phyloP scores from a whole-genome alignment of 768 basidiomycete genomes.

The Boletus sp. region DNA sequence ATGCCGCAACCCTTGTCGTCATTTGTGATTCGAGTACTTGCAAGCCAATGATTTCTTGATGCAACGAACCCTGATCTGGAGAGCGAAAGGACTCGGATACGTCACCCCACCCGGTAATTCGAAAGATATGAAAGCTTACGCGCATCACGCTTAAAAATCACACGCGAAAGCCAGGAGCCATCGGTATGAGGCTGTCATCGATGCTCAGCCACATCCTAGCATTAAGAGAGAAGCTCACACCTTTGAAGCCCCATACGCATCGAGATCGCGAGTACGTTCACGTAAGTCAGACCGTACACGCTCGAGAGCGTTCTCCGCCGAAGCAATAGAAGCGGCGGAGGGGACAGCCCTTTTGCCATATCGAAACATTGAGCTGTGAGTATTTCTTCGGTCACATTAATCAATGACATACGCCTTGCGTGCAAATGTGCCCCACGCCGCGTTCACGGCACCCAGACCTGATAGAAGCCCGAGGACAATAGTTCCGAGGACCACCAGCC shows the following conservation, averaged over 20 bases:
- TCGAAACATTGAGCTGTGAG: conserved; percentile 5
- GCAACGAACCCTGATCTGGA: conserved; percentile 38
- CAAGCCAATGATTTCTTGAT: conserved; percentile 62
- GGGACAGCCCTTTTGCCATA: conserved; percentile 19
- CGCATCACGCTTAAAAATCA: conserved; percentile 31
- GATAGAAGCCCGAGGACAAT: conserved; percentile 77
- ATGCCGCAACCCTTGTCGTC: conserved; percentile 50
- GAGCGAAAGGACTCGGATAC: not conserved
- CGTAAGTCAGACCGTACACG: conserved; percentile 60
- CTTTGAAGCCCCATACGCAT: conserved; percentile 23
- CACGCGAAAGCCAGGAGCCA: conserved; percentile 29
- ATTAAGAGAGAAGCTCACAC: conserved; percentile 14
- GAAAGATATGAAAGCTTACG: conserved; percentile 25
- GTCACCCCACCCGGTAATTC: not conserved
- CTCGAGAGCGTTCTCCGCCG: conserved; percentile 56
- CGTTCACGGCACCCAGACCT: conserved; percentile 74
- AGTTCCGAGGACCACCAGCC: conserved; percentile 75
- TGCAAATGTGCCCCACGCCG: conserved; percentile 48
- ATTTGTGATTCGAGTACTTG: conserved; percentile 70
- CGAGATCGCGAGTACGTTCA: conserved; percentile 31
- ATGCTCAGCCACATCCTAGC: conserved; percentile 7
- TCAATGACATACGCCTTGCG: conserved; percentile 25
- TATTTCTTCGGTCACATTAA: conserved; percentile 12
- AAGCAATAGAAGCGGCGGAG: conserved; percentile 38
- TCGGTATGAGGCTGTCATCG: conserved; percentile 22